Evolutionary conservation across 768 basidiomycete species (phyloP).

Genomic region (Auricularia heimuer): DNA sequence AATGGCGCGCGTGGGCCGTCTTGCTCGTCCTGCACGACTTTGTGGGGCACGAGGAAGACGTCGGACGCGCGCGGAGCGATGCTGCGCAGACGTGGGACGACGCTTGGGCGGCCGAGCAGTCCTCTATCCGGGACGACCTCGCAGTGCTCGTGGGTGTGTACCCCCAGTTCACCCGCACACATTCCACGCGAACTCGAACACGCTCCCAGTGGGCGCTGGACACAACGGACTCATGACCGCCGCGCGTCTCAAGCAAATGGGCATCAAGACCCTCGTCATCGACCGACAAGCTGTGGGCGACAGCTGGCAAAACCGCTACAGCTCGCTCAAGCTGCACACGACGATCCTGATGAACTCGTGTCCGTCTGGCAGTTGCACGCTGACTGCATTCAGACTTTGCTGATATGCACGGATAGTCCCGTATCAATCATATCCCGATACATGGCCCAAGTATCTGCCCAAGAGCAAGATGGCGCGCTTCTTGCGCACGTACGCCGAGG

Average conservation of each 20-base stretch:
- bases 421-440: constrained; percentile 29
- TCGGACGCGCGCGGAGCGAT: neutral
- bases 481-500: constrained; percentile 32
- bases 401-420: constrained; percentile 20
- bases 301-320: constrained; percentile 34
- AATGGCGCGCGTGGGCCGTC: constrained; percentile 31
- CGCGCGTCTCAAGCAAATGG: constrained; percentile 33
- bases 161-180: neutral
- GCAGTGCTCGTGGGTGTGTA: constrained; percentile 29
- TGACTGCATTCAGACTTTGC: neutral
- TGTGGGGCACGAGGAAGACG: constrained; percentile 22
- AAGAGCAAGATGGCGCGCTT: constrained; percentile 35
- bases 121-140: constrained; percentile 22
- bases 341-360: neutral
- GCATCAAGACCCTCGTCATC: constrained; percentile 29
- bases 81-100: neutral
- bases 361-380: neutral
- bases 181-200: neutral
- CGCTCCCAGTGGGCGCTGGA: constrained; percentile 29
- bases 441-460: constrained; percentile 33
- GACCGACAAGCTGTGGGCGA: constrained; percentile 31
- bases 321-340: constrained; percentile 31
- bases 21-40: constrained; percentile 24
- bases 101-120: neutral
- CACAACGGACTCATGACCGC: constrained; percentile 34